Evolutionary conservation across 202 grass and related monocot genomes (phyloP).

Genomic region (Panicum virgatum): DNA sequence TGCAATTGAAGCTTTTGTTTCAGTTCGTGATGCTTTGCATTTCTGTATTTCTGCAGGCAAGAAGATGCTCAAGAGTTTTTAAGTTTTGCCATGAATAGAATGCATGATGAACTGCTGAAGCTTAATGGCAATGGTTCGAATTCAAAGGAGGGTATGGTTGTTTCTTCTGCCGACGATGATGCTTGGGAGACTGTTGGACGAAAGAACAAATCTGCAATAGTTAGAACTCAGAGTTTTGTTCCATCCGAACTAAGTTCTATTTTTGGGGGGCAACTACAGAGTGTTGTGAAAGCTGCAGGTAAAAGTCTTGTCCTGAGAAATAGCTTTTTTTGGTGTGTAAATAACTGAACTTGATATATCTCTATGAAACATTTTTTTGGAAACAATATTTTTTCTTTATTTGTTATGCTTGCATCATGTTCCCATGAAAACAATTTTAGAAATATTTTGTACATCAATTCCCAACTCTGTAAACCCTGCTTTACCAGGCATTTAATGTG

Average conservation of each 20-base stretch:
- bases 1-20: conserved; percentile 24
- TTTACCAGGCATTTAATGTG: conserved; percentile 8
- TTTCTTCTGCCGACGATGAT: conserved; percentile 79
- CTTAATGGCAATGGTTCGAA: conserved; percentile 58
- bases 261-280: conserved; percentile 92
- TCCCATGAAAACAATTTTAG: conserved; percentile 13
- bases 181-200: conserved; percentile 96
- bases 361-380: background rate
- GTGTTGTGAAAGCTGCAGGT: conserved; percentile 88
- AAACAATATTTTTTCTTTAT: background rate
- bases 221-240: conserved; percentile 85
- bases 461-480: background rate
- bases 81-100: conserved; percentile 90
- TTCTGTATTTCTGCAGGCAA: conserved; percentile 75
- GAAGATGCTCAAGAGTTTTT: conserved; percentile 98
- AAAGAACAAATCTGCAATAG: conserved; percentile 91
- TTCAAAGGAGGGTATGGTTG: conserved; percentile 64
- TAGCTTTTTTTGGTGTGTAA: background rate
- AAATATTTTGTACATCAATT: background rate
- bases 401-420: background rate
- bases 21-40: conserved; percentile 26
- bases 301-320: conserved; percentile 29
- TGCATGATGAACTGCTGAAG: conserved; percentile 95
- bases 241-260: conserved; percentile 88
- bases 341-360: background rate